These are phyloP conservation scores for Isabelozyma gotoi DNA, from an alignment of 805 yeast species.

Conservation along the genomic window DNA sequence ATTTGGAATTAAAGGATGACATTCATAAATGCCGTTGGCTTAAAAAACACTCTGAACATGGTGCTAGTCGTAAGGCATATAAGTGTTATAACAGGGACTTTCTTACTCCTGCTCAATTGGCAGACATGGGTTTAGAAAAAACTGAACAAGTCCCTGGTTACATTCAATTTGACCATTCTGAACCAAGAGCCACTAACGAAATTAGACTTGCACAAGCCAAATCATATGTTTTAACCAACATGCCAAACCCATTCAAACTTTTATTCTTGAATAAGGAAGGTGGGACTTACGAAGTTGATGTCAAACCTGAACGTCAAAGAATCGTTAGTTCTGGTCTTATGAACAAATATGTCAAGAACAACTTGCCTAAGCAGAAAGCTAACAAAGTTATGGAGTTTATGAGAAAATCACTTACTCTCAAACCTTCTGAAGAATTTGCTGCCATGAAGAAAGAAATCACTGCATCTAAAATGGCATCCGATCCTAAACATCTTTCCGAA, in stretches of 20 bases:
- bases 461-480: not conserved
- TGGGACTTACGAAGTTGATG: constrained; percentile 19
- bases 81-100: constrained; percentile 17
- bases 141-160: constrained; percentile 27
- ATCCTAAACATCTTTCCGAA: not conserved
- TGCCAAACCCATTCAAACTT: constrained; percentile 16
- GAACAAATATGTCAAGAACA: constrained; percentile 10
- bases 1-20: constrained; percentile 9
- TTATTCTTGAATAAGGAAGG: constrained; percentile 11
- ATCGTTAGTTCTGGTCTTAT: constrained; percentile 11
- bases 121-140: constrained; percentile 17
- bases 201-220: constrained; percentile 9
- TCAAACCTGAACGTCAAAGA: constrained; percentile 5
- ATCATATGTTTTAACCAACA: constrained; percentile 14
- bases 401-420: not conserved
- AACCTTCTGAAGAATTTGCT: not conserved
- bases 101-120: constrained; percentile 15
- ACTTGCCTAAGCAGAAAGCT: not conserved
- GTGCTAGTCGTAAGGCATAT: constrained; percentile 9
- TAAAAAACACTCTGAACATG: constrained; percentile 7
- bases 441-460: not conserved
- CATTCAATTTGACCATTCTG: constrained; percentile 14
- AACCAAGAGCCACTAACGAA: constrained; percentile 10
- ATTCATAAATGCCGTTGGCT: constrained; percentile 17
- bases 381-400: not conserved